Conservation (phyloP, 2,329 filamentous ascomycete genomes). For the Scolecobasidium constrictum region DNA sequence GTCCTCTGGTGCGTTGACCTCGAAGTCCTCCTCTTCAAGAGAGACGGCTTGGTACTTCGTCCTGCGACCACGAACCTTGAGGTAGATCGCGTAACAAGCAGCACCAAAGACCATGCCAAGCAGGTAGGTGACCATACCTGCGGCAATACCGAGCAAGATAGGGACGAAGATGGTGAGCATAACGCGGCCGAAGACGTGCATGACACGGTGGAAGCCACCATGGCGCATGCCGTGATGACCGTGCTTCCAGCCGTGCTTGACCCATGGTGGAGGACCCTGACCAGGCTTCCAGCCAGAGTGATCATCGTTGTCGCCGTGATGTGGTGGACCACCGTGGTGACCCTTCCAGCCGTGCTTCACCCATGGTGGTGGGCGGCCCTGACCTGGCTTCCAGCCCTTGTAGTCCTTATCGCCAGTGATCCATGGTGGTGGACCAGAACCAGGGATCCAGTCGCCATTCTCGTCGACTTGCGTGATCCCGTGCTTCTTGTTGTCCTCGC, state of each 20-base stretch:
- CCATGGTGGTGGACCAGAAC: slow-evolving; percentile 1
- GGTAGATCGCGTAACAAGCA: slow-evolving; percentile 48
- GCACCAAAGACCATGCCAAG: slow-evolving; percentile 57
- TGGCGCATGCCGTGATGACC: slow-evolving; percentile 14
- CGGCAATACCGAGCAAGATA: slow-evolving; percentile 55
- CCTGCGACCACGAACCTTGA: slow-evolving; percentile 40
- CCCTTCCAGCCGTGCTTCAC: not conserved
- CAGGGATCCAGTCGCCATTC: slow-evolving; percentile 11
- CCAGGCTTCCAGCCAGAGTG: slow-evolving; percentile 18
- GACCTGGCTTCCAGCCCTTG: slow-evolving; percentile 15
- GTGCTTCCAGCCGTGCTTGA: slow-evolving; percentile 4
- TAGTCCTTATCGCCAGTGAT: not conserved
- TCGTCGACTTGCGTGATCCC: slow-evolving; percentile 11
- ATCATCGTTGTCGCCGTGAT: slow-evolving; percentile 14
- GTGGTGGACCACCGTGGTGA: slow-evolving; percentile 13
- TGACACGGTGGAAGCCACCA: slow-evolving; percentile 28
- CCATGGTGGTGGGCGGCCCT: slow-evolving; percentile 12
- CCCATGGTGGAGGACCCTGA: not conserved
- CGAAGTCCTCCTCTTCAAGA: slow-evolving; percentile 19
- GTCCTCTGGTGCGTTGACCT: no score
- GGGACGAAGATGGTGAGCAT: slow-evolving; percentile 55
- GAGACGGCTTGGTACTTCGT: slow-evolving; percentile 21
- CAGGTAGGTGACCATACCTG: slow-evolving; percentile 56
- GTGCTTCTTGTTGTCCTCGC: not conserved
- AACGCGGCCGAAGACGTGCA: slow-evolving; percentile 43